A percentile compares a stretch with the other conserved stretches of the same genome.
Conservation (phyloP, 2,329 filamentous ascomycete genomes). For the Phoma sp. region DNA sequence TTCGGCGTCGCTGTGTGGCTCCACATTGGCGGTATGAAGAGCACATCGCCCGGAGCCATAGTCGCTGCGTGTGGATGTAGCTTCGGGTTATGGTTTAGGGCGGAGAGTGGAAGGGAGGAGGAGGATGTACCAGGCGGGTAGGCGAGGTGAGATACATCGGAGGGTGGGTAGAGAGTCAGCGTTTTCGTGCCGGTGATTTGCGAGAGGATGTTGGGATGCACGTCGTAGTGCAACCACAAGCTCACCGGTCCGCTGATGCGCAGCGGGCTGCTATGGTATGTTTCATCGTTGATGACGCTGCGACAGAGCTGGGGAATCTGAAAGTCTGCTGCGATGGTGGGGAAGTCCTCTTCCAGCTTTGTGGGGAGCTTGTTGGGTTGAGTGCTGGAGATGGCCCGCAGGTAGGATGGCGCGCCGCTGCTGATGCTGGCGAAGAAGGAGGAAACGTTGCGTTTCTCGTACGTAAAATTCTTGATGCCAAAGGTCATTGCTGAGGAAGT, state of each 20-base stretch:
- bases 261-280: slow-evolving; percentile 79
- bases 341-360: slow-evolving; percentile 75
- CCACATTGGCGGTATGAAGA: slow-evolving; percentile 87
- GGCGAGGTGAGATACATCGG: slow-evolving; percentile 72
- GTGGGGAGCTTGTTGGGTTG: slow-evolving; percentile 74
- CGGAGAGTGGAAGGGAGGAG: slow-evolving; percentile 64
- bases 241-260: slow-evolving; percentile 80
- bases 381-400: slow-evolving; percentile 76
- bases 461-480: slow-evolving; percentile 81
- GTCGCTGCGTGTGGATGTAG: slow-evolving; percentile 67
- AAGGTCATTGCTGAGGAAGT: slow-evolving; percentile 76
- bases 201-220: slow-evolving; percentile 86
- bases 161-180: slow-evolving; percentile 79
- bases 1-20: slow-evolving; percentile 72
- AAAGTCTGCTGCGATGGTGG: slow-evolving; percentile 74
- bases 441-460: slow-evolving; percentile 72
- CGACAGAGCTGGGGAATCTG: slow-evolving; percentile 67
- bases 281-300: slow-evolving; percentile 46
- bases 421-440: slow-evolving; percentile 68
- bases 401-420: slow-evolving; percentile 71
- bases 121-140: slow-evolving; percentile 82
- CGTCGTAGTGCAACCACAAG: slow-evolving; percentile 93
- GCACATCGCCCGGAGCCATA: slow-evolving; percentile 74
- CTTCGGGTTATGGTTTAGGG: slow-evolving; percentile 51
- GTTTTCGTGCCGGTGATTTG: slow-evolving; percentile 78